Evolutionary conservation across 257 asterid species (phyloP).

Genomic region (Rauvolfia tetraphylla): DNA sequence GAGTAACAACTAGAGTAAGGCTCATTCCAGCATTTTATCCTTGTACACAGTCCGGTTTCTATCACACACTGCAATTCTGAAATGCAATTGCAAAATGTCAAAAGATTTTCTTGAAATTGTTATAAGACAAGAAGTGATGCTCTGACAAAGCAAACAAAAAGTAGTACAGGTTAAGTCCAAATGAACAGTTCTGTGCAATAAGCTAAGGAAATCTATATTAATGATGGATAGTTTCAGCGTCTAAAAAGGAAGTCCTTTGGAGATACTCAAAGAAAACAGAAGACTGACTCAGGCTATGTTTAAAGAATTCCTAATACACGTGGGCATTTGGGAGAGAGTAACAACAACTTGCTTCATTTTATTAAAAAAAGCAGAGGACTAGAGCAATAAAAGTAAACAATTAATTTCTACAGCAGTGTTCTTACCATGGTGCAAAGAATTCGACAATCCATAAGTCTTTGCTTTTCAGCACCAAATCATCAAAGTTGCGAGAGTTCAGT

Average conservation of each 20-base stretch:
- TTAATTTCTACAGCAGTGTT: slow-evolving; percentile 12
- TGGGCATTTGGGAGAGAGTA: background rate
- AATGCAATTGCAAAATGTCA: background rate
- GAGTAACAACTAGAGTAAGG: background rate
- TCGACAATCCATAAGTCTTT: slow-evolving; percentile 95
- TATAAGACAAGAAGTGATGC: background rate
- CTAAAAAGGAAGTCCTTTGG: background rate
- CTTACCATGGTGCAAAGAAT: slow-evolving; percentile 98
- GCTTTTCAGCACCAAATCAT: slow-evolving; percentile 79
- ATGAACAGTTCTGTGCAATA: background rate
- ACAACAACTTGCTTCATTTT: background rate
- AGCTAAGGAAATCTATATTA: background rate
- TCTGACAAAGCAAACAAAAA: background rate
- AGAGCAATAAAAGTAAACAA: background rate
- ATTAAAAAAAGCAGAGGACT: background rate
- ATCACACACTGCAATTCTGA: background rate
- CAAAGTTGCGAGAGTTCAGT: slow-evolving; percentile 79
- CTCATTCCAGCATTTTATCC: background rate
- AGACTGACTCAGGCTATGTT: background rate
- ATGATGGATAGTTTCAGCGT: background rate
- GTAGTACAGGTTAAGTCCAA: background rate
- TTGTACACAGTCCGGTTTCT: background rate
- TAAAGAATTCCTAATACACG: background rate
- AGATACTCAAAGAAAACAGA: background rate
- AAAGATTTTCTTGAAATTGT: background rate